Conservation (phyloP, 768 basidiomycete genomes). For the Termitomyces eurrhizus region DNA sequence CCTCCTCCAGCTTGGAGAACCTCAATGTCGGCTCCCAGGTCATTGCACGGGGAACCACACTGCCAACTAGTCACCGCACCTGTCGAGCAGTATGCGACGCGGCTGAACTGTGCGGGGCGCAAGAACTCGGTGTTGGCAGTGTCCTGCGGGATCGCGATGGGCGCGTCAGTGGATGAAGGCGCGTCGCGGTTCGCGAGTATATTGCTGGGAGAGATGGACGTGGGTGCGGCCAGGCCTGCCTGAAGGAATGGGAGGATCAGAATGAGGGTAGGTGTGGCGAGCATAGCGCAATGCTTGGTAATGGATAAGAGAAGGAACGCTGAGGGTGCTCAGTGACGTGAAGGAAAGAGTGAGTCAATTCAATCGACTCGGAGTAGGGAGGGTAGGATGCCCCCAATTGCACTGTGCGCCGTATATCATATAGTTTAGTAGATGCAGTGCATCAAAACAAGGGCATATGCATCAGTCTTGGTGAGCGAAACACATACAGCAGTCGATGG, state of each 20-base stretch:
- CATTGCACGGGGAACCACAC: conserved; percentile 31
- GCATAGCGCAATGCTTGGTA: not conserved
- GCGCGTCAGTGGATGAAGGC: not conserved
- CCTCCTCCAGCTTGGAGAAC: conserved; percentile 31
- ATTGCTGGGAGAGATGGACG: conserved; percentile 2
- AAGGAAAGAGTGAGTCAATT: not conserved
- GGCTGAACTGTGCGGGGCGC: conserved; percentile 32
- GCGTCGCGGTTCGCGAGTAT: not conserved
- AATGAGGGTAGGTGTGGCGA: not conserved
- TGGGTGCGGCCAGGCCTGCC: not conserved
- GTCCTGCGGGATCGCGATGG: conserved; percentile 2
- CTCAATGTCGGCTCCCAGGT: conserved; percentile 21
- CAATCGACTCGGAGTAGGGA: not conserved
- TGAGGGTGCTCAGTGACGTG: not conserved
- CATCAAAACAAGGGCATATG: not conserved
- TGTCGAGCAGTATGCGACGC: conserved; percentile 34
- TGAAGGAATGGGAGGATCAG: not conserved
- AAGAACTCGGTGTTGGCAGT: conserved; percentile 8
- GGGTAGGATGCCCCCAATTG: not conserved
- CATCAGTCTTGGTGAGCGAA: no score
- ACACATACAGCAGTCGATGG: not conserved
- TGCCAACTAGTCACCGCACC: conserved; percentile 26
- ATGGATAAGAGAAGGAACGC: not conserved
- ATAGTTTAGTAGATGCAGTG: not conserved
- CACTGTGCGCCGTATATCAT: not conserved